Base-by-base conservation (phyloP, 2,329 filamentous ascomycete genomes). In the Drechslerella coelobrocha region DNA sequence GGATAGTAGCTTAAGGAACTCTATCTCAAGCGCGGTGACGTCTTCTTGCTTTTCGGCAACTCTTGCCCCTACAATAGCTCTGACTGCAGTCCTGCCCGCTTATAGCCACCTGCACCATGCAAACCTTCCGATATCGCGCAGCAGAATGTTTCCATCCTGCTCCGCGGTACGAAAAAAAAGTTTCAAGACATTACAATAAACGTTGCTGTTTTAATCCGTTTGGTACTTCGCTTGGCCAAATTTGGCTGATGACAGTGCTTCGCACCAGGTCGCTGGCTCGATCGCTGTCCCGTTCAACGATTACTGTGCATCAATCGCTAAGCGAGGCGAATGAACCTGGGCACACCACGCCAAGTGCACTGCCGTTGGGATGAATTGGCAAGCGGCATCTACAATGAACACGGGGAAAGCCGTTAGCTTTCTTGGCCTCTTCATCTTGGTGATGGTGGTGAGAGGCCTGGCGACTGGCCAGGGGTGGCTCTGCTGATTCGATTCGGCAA, bases 401-500 rank as follows among this genome's bases (percentile, higher is more conserved):
- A 39, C 34, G 34, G 34, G 4, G 34, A 39, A 39, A 39, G 34
- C 34, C 34, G 34, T n/a, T 39, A 34, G 34, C 34, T 39, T n/a
- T n/a, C n/a, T n/a, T n/a, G n/a, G n/a, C n/a, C n/a, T n/a, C n/a
- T n/a, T n/a, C n/a, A n/a, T n/a, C n/a, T n/a, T n/a, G n/a, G n/a
- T n/a, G n/a, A n/a, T n/a, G n/a, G n/a, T 3, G 17, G 34, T 14
- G 34, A 14, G 34, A n/a, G 17, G 34, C 12, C 34, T 39, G 29
- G 29, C 34, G 4, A 14, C 34, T 39, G 34, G 4, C 34, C 34
- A 14, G 12, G 12, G 17, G 34, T 10, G 34, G 34, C 34, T 4
- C 34, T 39, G 34, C 34, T 39, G 34, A 39, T 39, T 39, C 34
- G 12, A 39, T 39, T 39, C 34, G 34, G 34, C 17, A 39, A n/a